Conservation (phyloP, 495 filamentous ascomycete genomes). For the Penicillium verhagenii region DNA sequence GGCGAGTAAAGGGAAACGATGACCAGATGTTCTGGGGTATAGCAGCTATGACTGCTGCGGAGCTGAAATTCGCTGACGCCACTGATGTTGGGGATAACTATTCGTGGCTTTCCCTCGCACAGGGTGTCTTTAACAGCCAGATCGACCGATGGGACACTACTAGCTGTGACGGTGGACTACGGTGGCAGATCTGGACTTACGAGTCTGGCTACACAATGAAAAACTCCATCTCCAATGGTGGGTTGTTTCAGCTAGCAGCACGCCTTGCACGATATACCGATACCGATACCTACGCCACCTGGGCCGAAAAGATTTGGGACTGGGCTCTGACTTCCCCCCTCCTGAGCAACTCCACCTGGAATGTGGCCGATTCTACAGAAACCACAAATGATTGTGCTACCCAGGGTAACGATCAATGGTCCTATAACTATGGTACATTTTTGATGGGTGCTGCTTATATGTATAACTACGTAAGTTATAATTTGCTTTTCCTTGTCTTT, state of each 20-base stretch:
- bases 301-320: conserved; percentile 65
- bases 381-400: conserved; percentile 52
- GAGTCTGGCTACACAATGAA: conserved; percentile 62
- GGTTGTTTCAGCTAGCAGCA: conserved; percentile 66
- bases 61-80: conserved; percentile 46
- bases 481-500: background rate
- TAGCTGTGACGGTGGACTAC: conserved; percentile 51
- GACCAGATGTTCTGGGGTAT: conserved; percentile 60
- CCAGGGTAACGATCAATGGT: conserved; percentile 62
- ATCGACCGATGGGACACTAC: conserved; percentile 51
- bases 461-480: conserved; percentile 59
- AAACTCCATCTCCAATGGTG: conserved; percentile 69
- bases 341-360: conserved; percentile 42
- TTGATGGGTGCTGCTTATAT: conserved; percentile 69
- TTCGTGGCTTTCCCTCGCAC: conserved; percentile 72
- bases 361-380: conserved; percentile 62
- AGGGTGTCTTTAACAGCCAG: conserved; percentile 77
- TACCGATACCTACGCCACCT: conserved; percentile 61
- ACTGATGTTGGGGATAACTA: conserved; percentile 39
- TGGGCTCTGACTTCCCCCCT: conserved; percentile 59
- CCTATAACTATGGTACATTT: conserved; percentile 69
- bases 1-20: conserved; percentile 47
- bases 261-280: conserved; percentile 66
- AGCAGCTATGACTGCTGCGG: conserved; percentile 56
- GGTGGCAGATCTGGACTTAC: conserved; percentile 56